phyloP scores from a whole-genome alignment of 2,329 filamentous ascomycete genomes.

The Fusarium tanahbumbuense region DNA sequence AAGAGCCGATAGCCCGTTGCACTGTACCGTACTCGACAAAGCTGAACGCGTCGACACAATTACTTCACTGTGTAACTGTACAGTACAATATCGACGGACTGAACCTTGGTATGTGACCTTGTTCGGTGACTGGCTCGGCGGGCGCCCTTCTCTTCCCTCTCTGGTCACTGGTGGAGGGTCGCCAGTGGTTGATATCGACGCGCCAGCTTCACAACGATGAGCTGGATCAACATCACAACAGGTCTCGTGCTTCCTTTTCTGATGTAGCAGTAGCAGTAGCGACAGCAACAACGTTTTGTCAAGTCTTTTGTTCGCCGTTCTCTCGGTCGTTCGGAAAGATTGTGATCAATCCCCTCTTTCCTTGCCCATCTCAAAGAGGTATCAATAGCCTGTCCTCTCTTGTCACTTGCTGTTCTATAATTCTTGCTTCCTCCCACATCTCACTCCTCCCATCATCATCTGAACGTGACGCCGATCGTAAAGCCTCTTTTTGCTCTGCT shows the following conservation, averaged over 20 bases:
- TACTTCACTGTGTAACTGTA: slow-evolving; percentile 18
- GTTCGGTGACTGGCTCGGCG: slow-evolving; percentile 43
- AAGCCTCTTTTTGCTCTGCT: slow-evolving; percentile 25
- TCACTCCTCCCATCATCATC: slow-evolving; percentile 17
- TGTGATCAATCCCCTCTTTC: slow-evolving; percentile 19
- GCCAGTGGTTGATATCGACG: slow-evolving; percentile 46
- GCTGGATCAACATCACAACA: slow-evolving; percentile 43
- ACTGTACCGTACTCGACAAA: not conserved
- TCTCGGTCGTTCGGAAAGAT: slow-evolving; percentile 36
- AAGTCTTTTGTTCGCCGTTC: slow-evolving; percentile 20
- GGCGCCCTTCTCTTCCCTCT: slow-evolving; percentile 30
- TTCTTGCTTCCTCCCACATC: slow-evolving; percentile 36
- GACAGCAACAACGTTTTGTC: not conserved
- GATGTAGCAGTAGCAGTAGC: slow-evolving; percentile 30
- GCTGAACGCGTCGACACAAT: slow-evolving; percentile 24
- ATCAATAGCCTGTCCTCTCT: slow-evolving; percentile 26
- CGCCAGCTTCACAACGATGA: slow-evolving; percentile 30
- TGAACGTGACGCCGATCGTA: slow-evolving; percentile 34
- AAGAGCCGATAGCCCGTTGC: slow-evolving; percentile 13
- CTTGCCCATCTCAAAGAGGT: slow-evolving; percentile 21
- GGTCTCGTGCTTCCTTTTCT: slow-evolving; percentile 37
- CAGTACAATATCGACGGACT: slow-evolving; percentile 26
- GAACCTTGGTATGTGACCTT: slow-evolving; percentile 42
- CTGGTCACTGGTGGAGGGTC: slow-evolving; percentile 47
- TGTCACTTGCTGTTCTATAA: slow-evolving; percentile 26